Conservation (phyloP, 345 rosid genomes). For the Bruguiera parviflora region DNA sequence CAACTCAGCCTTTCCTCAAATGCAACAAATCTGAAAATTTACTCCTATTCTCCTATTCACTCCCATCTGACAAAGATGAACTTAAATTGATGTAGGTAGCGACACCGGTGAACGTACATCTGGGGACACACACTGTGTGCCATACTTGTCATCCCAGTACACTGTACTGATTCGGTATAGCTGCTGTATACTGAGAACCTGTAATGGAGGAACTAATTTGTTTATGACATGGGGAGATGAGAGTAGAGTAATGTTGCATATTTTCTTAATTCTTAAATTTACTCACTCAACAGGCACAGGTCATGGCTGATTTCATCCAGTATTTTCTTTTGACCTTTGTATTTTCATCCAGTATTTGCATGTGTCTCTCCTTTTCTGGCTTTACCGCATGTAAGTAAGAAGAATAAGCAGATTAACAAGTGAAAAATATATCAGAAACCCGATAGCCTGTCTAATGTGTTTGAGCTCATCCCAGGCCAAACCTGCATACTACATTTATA, state of each 20-base stretch:
- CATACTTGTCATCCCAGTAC: conserved; percentile 98
- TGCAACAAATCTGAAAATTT: not conserved
- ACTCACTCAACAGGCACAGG: conserved; percentile 71
- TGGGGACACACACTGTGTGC: conserved; percentile 77
- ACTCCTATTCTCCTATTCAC: no score
- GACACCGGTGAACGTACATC: conserved; percentile 58
- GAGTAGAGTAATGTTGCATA: not conserved
- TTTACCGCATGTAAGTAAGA: conserved; percentile 11
- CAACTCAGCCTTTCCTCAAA: not conserved
- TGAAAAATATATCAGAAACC: conserved; percentile 63
- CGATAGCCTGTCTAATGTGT: conserved; percentile 90
- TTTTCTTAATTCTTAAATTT: not conserved
- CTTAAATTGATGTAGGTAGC: conserved; percentile 15
- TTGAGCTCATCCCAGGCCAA: conserved; percentile 93
- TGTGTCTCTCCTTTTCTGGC: not conserved
- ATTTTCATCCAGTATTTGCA: conserved; percentile 85
- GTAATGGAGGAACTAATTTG: conserved; percentile 4
- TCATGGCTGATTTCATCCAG: conserved; percentile 90
- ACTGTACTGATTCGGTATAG: conserved; percentile 81
- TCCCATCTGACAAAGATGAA: conserved; percentile 15
- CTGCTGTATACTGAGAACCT: conserved; percentile 92
- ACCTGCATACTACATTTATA: conserved; percentile 71
- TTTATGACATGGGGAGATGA: conserved; percentile 4
- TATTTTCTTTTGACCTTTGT: no score
- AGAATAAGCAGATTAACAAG: not conserved